Percentiles rank a stretch among this genome's conserved stretches.
These are phyloP conservation scores for Corymbia citriodora DNA, from an alignment of 441 rosid species.

Conservation along the genomic window DNA sequence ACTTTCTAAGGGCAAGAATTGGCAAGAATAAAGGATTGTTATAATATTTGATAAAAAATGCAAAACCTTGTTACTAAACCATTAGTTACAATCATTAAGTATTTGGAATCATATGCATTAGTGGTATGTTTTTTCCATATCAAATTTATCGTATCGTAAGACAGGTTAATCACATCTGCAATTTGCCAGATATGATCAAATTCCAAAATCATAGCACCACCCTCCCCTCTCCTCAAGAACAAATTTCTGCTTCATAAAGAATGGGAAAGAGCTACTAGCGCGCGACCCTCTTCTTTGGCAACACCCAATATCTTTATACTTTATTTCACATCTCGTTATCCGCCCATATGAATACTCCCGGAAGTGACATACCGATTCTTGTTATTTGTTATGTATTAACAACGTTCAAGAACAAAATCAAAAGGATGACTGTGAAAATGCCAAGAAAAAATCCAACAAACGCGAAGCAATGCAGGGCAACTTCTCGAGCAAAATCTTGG, in stretches of 20 bases:
- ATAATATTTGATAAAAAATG: background rate
- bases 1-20: background rate
- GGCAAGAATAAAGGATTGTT: background rate
- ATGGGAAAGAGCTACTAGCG: accelerated
- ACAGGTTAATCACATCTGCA: background rate
- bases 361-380: background rate
- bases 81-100: background rate
- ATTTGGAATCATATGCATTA: background rate
- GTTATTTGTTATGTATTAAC: background rate
- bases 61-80: background rate
- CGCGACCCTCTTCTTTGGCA: accelerated
- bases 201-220: background rate
- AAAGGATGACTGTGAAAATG: background rate
- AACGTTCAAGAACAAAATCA: background rate
- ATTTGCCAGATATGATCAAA: background rate
- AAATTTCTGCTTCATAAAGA: background rate
- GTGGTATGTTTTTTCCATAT: background rate
- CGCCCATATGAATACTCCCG: background rate
- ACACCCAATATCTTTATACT: background rate
- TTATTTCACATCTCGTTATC: background rate
- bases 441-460: background rate
- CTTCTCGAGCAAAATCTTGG: background rate
- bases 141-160: background rate
- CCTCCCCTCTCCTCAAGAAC: background rate
- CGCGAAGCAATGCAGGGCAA: background rate